Percentiles rank a stretch among this genome's conserved stretches.
Evolutionary conservation across 257 asterid species (phyloP).

Genomic region (Salvia hispanica): DNA sequence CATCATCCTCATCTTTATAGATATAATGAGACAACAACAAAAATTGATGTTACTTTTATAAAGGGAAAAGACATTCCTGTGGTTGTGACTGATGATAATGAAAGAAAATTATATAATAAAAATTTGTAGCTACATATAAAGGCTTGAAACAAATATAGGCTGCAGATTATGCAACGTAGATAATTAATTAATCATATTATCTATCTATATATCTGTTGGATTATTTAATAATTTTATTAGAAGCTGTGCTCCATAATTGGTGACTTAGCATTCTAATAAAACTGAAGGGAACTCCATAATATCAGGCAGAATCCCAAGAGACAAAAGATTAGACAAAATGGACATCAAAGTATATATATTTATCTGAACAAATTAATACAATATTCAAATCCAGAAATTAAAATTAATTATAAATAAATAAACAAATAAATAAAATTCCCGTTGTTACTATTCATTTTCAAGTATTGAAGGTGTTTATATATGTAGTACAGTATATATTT

Average conservation of each 20-base stretch:
- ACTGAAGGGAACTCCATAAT: slow-evolving; percentile 27
- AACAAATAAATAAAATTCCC: background rate
- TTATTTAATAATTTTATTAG: background rate
- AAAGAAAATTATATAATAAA: background rate
- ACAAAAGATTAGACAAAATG: slow-evolving; percentile 45
- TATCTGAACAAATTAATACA: slow-evolving; percentile 8
- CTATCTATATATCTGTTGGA: background rate
- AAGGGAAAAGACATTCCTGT: slow-evolving; percentile 35
- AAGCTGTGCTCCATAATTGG: slow-evolving; percentile 26
- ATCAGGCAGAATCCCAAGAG: slow-evolving; percentile 54
- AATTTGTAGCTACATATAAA: no score
- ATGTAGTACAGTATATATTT: background rate
- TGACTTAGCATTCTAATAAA: slow-evolving; percentile 22
- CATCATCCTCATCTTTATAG: slow-evolving; percentile 27
- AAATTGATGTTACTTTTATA: slow-evolving; percentile 35
- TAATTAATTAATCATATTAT: background rate
- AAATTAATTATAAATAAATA: no score
- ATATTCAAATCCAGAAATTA: slow-evolving; percentile 22
- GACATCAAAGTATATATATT: slow-evolving; percentile 25
- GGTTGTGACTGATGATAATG: slow-evolving; percentile 16
- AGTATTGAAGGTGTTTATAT: background rate
- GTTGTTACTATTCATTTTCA: slow-evolving; percentile 27
- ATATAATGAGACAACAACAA: slow-evolving; percentile 43
- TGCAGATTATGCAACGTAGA: slow-evolving; percentile 2
- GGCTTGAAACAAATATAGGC: slow-evolving; percentile 2